These are phyloP conservation scores for Antarctomyces pellizariae DNA, from an alignment of 495 filamentous ascomycete genomes.

Conservation along the genomic window DNA sequence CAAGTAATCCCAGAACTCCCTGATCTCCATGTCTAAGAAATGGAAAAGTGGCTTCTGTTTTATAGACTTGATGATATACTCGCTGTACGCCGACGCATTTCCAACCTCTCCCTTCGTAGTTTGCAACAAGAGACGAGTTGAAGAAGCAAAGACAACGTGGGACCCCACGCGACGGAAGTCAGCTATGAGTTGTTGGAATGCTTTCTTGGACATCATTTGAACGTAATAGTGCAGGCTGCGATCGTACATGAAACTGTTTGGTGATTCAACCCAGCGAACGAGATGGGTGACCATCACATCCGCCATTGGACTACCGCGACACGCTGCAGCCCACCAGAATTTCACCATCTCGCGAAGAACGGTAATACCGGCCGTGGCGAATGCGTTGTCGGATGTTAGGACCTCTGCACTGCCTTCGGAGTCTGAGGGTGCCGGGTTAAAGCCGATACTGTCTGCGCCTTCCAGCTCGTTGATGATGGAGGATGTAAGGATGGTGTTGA, in stretches of 20 bases:
- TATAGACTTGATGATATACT: conserved; percentile 94
- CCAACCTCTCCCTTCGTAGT: conserved; percentile 93
- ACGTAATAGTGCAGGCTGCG: conserved; percentile 93
- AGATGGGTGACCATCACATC: conserved; percentile 96
- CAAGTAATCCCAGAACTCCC: conserved; percentile 98
- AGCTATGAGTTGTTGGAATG: conserved; percentile 86
- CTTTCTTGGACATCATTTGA: conserved; percentile 92
- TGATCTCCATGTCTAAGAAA: conserved; percentile 93
- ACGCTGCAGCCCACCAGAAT: conserved; percentile 91
- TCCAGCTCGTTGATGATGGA: conserved; percentile 96
- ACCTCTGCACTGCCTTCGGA: conserved; percentile 35
- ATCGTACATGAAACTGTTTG: conserved; percentile 84
- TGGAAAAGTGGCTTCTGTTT: conserved; percentile 86
- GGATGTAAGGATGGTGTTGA: conserved; percentile 93
- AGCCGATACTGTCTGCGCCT: conserved; percentile 54
- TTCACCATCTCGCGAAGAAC: conserved; percentile 97
- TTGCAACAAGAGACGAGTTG: conserved; percentile 75
- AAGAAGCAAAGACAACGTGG: conserved; percentile 73
- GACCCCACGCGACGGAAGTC: conserved; percentile 93
- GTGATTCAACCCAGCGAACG: conserved; percentile 87
- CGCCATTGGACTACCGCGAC: conserved; percentile 74
- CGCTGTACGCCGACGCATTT: conserved; percentile 87
- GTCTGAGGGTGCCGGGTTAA: conserved; percentile 47
- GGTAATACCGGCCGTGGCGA: conserved; percentile 69
- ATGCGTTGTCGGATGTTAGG: conserved; percentile 74